Conservation (phyloP, 202 grass and related monocot genomes). For the Eragrostis tef region DNA sequence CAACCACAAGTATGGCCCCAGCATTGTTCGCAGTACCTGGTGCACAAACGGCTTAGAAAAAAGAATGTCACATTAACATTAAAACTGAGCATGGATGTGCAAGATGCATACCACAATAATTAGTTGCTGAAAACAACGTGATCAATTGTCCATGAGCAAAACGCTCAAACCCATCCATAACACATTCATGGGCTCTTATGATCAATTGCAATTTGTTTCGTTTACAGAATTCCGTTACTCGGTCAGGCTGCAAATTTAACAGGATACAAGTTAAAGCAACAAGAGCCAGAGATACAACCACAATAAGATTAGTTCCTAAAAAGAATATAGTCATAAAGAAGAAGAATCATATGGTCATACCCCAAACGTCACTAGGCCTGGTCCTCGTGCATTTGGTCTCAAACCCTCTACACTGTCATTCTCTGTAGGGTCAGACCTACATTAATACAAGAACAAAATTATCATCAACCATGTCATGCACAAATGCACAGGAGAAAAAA, state of each 20-base stretch:
- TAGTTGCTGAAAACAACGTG: constrained; percentile 99
- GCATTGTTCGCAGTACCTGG: constrained; percentile 98
- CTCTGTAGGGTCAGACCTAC: constrained; percentile 97
- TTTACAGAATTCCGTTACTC: constrained; percentile 93
- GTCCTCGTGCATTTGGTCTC: constrained; percentile 97
- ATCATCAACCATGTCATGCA: constrained; percentile 25
- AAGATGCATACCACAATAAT: constrained; percentile 95
- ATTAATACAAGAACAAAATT: constrained; percentile 48
- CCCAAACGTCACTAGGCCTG: constrained; percentile 95
- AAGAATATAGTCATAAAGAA: constrained; percentile 19
- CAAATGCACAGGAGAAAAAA: neutral
- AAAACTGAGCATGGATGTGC: constrained; percentile 17
- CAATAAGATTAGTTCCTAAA: neutral
- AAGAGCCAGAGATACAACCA: neutral
- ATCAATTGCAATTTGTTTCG: constrained; percentile 94
- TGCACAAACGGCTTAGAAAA: constrained; percentile 43
- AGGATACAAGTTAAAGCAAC: constrained; percentile 35
- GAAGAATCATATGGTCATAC: constrained; percentile 51
- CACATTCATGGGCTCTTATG: constrained; percentile 97
- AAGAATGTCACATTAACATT: neutral
- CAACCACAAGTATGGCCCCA: constrained; percentile 93
- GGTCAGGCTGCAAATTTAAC: constrained; percentile 72
- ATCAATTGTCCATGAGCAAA: constrained; percentile 93
- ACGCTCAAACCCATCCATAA: constrained; percentile 99
- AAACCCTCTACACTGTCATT: constrained; percentile 98